phyloP scores from a whole-genome alignment of 106 monocot species.

The Acorus calamus region DNA sequence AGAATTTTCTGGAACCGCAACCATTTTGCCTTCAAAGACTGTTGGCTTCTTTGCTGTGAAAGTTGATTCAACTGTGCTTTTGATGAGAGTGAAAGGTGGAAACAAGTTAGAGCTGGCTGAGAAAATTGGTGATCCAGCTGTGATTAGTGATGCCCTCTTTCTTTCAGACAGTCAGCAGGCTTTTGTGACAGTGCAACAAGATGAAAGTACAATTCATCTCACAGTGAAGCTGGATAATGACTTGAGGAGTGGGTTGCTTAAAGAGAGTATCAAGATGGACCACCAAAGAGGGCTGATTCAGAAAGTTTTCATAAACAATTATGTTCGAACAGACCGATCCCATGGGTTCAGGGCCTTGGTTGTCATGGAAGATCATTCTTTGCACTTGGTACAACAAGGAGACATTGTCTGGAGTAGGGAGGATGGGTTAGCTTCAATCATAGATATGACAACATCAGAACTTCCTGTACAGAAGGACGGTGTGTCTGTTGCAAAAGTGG shows the following conservation, averaged over 20 bases:
- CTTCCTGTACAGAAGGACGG: slow-evolving; percentile 87
- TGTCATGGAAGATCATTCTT: slow-evolving; percentile 95
- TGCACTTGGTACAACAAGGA: slow-evolving; percentile 83
- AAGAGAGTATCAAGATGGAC: slow-evolving; percentile 55
- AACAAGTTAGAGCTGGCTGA: slow-evolving; percentile 44
- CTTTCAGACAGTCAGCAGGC: slow-evolving; percentile 57
- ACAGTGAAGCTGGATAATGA: slow-evolving; percentile 48
- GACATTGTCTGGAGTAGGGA: slow-evolving; percentile 93
- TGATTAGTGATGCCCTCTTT: slow-evolving; percentile 58
- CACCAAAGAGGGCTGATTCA: slow-evolving; percentile 48
- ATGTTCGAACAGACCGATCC: slow-evolving; percentile 77
- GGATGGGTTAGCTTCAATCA: slow-evolving; percentile 91
- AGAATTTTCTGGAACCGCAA: slow-evolving; percentile 37
- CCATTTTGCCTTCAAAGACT: slow-evolving; percentile 44
- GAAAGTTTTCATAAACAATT: slow-evolving; percentile 91
- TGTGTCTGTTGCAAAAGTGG: slow-evolving; percentile 89
- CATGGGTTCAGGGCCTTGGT: slow-evolving; percentile 90
- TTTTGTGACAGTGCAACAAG: slow-evolving; percentile 55
- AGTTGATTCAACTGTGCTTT: slow-evolving; percentile 24
- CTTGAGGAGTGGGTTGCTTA: slow-evolving; percentile 24
- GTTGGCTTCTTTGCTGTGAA: slow-evolving; percentile 53
- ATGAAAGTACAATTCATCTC: slow-evolving; percentile 35
- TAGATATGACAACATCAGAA: slow-evolving; percentile 78
- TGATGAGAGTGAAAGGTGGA: slow-evolving; percentile 37
- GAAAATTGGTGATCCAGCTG: slow-evolving; percentile 32